Evolutionary conservation across 352 stramenopile genomes (phyloP).

Genomic region (Phytophthora sansomeana): DNA sequence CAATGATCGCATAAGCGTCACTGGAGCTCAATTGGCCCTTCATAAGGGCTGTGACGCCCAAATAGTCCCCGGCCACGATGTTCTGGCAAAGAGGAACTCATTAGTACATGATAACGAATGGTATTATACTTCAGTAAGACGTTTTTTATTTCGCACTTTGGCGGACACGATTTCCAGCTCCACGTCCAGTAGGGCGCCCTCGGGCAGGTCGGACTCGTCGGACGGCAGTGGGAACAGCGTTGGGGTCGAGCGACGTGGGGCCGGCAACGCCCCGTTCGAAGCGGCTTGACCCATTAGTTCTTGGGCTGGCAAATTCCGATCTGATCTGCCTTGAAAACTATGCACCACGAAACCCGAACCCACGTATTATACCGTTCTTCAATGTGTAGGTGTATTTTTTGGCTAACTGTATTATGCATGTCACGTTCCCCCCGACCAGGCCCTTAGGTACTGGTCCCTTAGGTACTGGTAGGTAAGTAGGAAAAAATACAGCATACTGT

Average conservation of each 20-base stretch:
- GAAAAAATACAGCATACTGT: neutral
- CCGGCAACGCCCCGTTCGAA: constrained; percentile 8
- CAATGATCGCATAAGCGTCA: constrained; percentile 47
- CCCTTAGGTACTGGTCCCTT: neutral
- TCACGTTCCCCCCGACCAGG: too few relatives aligned
- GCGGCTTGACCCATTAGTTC: constrained; percentile 38
- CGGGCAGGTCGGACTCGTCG: constrained; percentile 25
- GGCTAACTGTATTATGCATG: too few relatives aligned
- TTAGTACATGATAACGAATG: neutral
- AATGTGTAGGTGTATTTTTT: neutral
- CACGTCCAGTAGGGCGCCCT: constrained; percentile 36
- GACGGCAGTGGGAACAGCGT: constrained; percentile 29
- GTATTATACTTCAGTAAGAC: neutral
- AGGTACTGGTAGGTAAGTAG: neutral
- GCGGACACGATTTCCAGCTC: constrained; percentile 47
- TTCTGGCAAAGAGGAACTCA: constrained; percentile 4
- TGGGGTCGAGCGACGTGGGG: constrained; percentile 7
- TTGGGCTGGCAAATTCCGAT: constrained; percentile 12
- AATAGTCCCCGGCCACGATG: constrained; percentile 44
- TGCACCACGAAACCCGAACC: constrained; percentile 10
- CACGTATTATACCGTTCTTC: constrained; percentile 2
- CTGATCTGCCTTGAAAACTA: constrained; percentile 6
- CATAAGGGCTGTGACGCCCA: constrained; percentile 32
- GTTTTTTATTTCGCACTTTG: constrained; percentile 32
- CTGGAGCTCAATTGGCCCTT: constrained; percentile 46